phyloP scores from a whole-genome alignment of 192 early-diverging fungal species.

The Coemansia sp. region DNA sequence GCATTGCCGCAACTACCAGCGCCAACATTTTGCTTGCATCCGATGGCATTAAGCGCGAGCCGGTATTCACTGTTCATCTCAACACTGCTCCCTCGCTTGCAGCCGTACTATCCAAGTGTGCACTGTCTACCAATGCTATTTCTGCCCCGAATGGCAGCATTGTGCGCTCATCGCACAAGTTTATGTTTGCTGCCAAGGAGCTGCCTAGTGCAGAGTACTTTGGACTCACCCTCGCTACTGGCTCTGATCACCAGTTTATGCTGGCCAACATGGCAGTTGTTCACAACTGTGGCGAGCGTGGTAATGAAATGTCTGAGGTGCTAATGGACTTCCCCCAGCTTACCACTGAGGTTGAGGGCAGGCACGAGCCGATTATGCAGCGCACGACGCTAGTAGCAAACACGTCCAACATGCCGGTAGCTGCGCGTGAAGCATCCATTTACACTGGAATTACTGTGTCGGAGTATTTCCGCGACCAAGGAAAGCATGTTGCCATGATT shows the following conservation, averaged over 20 bases:
- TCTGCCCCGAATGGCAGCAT: background rate
- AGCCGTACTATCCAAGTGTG: conserved; percentile 15
- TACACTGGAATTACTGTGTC: conserved; percentile 99
- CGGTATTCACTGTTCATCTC: conserved; percentile 5
- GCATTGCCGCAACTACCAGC: conserved; percentile 14
- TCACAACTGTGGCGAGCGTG: conserved; percentile 83
- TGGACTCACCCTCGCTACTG: conserved; percentile 26
- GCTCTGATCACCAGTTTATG: conserved; percentile 53
- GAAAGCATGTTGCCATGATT: conserved; percentile 99
- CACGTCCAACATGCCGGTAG: conserved; percentile 99
- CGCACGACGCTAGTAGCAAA: conserved; percentile 98
- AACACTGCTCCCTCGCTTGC: conserved; percentile 9
- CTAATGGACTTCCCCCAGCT: conserved; percentile 99
- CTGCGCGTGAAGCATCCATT: conserved; percentile 99
- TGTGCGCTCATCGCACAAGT: conserved; percentile 9
- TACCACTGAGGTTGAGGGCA: conserved; percentile 88
- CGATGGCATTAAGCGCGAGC: background rate
- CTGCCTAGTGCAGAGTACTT: conserved; percentile 28
- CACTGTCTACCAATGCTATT: conserved; percentile 1
- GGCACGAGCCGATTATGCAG: conserved; percentile 99
- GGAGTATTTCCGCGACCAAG: conserved; percentile 99
- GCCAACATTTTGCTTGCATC: background rate
- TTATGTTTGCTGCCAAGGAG: conserved; percentile 15
- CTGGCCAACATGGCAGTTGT: conserved; percentile 50
- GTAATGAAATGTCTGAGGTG: conserved; percentile 99